A percentile compares a stretch with the other conserved stretches of the same genome.
Conservation (phyloP, 495 filamentous ascomycete species). For the Penicillium herquei region DNA sequence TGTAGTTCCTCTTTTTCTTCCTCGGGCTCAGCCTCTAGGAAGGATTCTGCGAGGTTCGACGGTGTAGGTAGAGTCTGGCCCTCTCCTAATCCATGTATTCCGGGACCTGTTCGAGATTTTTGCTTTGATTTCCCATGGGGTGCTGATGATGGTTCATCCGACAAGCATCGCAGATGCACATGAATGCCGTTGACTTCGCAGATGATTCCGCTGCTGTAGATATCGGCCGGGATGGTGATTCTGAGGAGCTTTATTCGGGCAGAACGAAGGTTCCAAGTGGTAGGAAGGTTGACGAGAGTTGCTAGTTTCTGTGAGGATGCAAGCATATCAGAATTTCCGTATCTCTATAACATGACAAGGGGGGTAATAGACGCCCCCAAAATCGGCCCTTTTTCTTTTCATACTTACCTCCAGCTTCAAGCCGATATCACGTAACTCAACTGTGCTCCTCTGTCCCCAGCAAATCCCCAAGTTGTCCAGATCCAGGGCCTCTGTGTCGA, state of each 20-base stretch:
- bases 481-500: conserved; percentile 79
- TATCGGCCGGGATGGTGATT: conserved; percentile 76
- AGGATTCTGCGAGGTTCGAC: conserved; percentile 82
- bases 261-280: conserved; percentile 62
- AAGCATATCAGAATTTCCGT: neutral
- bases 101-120: neutral
- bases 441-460: conserved; percentile 69
- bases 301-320: conserved; percentile 63
- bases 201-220: conserved; percentile 73
- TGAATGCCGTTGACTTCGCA: conserved; percentile 77
- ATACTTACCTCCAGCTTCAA: conserved; percentile 66
- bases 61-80: conserved; percentile 61
- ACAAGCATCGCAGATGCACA: conserved; percentile 52
- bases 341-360: neutral
- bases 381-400: conserved; percentile 1
- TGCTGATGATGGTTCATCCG: conserved; percentile 24
- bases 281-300: conserved; percentile 67
- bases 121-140: conserved; percentile 11
- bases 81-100: conserved; percentile 13
- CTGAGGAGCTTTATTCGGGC: conserved; percentile 69
- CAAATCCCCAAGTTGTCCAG: conserved; percentile 75
- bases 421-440: conserved; percentile 80
- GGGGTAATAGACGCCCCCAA: conserved; percentile 1
- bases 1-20: conserved; percentile 75
- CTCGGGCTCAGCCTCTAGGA: conserved; percentile 74